Evolutionary conservation across 768 basidiomycete species (phyloP).

Genomic region (Obba rivulosa): DNA sequence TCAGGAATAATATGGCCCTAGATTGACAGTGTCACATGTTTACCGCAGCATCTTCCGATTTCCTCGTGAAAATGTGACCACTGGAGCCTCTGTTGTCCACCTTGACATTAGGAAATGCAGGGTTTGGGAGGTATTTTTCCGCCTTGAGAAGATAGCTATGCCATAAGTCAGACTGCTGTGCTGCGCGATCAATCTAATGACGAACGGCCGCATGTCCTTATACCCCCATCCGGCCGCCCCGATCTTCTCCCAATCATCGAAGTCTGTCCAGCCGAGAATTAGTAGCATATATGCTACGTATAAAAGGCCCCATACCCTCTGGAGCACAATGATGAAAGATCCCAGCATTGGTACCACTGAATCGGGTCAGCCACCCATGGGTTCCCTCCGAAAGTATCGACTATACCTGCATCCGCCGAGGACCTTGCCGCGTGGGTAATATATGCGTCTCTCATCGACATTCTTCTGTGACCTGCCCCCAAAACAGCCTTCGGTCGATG

Average conservation of each 20-base stretch:
- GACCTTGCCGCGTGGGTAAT: conserved; percentile 22
- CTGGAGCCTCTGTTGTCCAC: conserved; percentile 6
- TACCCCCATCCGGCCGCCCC: conserved; percentile 22
- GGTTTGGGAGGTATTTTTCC: conserved; percentile 10
- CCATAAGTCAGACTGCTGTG: background rate
- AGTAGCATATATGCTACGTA: too few species aligned
- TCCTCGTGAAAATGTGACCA: background rate
- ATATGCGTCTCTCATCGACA: conserved; percentile 10
- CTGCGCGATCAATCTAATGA: background rate
- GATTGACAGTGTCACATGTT: background rate
- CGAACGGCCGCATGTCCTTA: conserved; percentile 11
- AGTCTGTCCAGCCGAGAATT: conserved; percentile 7
- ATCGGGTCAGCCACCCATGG: too few species aligned
- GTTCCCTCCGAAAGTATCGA: too few species aligned
- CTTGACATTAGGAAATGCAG: background rate
- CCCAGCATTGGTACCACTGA: conserved; percentile 20
- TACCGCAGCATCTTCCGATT: background rate
- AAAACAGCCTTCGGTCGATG: too few species aligned
- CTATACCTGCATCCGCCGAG: conserved; percentile 23
- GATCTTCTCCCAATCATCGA: conserved; percentile 15
- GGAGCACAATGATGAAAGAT: conserved; percentile 21
- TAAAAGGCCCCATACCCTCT: conserved; percentile 10
- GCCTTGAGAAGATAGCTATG: conserved; percentile 19
- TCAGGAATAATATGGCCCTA: too few species aligned
- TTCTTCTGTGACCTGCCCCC: conserved; percentile 12